Evolutionary conservation across 2,329 filamentous ascomycete genomes (phyloP).

Genomic region (Huntiella decipiens): DNA sequence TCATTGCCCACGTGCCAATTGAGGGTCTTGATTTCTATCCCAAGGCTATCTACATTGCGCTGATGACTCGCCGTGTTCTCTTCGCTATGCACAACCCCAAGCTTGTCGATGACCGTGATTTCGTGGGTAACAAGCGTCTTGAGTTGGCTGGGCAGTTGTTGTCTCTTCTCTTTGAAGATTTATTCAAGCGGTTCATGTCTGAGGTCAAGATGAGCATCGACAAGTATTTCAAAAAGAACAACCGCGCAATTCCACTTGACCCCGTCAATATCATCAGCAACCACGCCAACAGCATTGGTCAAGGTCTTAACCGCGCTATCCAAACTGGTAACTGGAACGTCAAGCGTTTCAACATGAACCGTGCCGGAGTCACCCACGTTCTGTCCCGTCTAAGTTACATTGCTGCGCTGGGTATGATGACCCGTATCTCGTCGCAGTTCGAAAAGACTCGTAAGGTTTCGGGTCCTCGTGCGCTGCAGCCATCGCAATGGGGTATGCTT

Average conservation of each 20-base stretch:
- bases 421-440: slow-evolving; percentile 91
- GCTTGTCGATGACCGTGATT: slow-evolving; percentile 88
- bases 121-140: slow-evolving; percentile 91
- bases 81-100: slow-evolving; percentile 84
- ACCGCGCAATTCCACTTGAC: slow-evolving; percentile 73
- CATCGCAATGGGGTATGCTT: slow-evolving; percentile 95
- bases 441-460: slow-evolving; percentile 96
- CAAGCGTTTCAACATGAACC: slow-evolving; percentile 97
- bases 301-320: slow-evolving; percentile 87
- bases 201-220: slow-evolving; percentile 88
- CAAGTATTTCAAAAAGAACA: slow-evolving; percentile 86
- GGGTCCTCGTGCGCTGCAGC: slow-evolving; percentile 85
- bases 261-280: slow-evolving; percentile 68
- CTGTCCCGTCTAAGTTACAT: slow-evolving; percentile 92
- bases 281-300: slow-evolving; percentile 71
- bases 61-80: slow-evolving; percentile 90
- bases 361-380: slow-evolving; percentile 90
- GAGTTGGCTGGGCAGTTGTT: slow-evolving; percentile 89
- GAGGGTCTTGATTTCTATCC: slow-evolving; percentile 83
- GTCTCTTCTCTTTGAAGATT: slow-evolving; percentile 84
- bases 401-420: slow-evolving; percentile 97
- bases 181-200: slow-evolving; percentile 87
- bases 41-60: slow-evolving; percentile 90
- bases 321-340: slow-evolving; percentile 96
- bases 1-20: slow-evolving; percentile 88